Evolutionary conservation across 2,329 filamentous ascomycete species (phyloP), one percentile per base, ranked within the genome.

Genomic region (Exophiala sideris): DNA sequence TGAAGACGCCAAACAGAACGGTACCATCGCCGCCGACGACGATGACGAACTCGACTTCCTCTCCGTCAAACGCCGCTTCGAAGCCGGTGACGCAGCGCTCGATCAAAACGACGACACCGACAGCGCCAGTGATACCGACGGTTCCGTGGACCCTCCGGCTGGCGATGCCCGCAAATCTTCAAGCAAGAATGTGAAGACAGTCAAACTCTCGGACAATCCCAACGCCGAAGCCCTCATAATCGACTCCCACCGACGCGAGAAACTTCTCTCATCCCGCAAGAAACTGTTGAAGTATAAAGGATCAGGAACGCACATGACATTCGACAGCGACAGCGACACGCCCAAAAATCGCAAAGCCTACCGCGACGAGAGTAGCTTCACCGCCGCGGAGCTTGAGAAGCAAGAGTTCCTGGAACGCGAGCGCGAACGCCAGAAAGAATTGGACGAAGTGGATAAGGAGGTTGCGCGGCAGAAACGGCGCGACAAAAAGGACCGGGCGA

Each of bases 201-300:
- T 65, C 36, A 49, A 56, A 11, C 56, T 64, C 29, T 61, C 62
- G 14, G 40, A 45, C 39, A 79, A 96, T 45, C 73, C 81, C 36
- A 79, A 86, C 58, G 76, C 78, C 41, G 83, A 88, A 24, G 83
- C 89, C 1, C 79, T 96, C 41, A 76, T 96, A 16, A 84, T 99
- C 58, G 94, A 99, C 75, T 96, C 91, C 10, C 95, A 97, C 71
- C 89, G 94, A 20, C 86, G 91, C 62, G 92, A 96, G 73, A 97
- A 96, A 75, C 81, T 96, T n/a, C 82, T 97, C 61, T 87, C 87
- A 66, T 95, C 89, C 16, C 97, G 96, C 79, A 96, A 96, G 79
- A 88, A 95, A 72, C 82, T 96, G 61, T 81, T 90, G 67, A 94
- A 95, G 69, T 88, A 89, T 77, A 95, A 91, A 77, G 89, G 90